Conservation (phyloP, 2,329 filamentous ascomycete genomes). For the Nemania sp. region DNA sequence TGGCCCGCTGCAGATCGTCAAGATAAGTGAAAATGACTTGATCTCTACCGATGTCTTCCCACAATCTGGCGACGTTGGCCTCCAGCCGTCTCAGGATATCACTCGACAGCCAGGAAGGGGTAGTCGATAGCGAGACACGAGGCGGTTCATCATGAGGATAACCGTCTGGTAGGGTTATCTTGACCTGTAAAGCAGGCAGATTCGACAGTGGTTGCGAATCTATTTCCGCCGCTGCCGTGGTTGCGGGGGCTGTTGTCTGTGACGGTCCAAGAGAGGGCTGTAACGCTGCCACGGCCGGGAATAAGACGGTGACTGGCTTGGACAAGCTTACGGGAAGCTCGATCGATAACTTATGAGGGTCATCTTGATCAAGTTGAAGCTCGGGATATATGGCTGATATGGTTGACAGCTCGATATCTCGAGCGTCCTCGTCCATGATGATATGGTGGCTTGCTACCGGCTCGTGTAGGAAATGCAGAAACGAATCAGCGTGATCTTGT, state of each 20-base stretch:
- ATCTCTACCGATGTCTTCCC: slow-evolving; percentile 65
- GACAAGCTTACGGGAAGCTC: slow-evolving; percentile 62
- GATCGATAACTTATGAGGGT: slow-evolving; percentile 57
- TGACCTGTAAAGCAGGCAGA: slow-evolving; percentile 61
- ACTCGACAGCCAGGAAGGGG: slow-evolving; percentile 61
- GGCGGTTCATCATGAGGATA: slow-evolving; percentile 63
- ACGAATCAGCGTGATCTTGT: slow-evolving; percentile 19
- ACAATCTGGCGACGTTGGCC: slow-evolving; percentile 56
- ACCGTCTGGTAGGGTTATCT: slow-evolving; percentile 58
- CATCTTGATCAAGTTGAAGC: slow-evolving; percentile 52
- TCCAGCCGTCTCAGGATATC: slow-evolving; percentile 55
- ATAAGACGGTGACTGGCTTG: slow-evolving; percentile 60
- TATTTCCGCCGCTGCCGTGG: slow-evolving; percentile 21
- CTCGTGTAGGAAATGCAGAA: slow-evolving; percentile 25
- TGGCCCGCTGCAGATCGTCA: slow-evolving; percentile 63
- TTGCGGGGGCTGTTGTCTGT: slow-evolving; percentile 15
- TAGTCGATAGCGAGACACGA: slow-evolving; percentile 54
- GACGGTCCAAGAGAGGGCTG: slow-evolving; percentile 29
- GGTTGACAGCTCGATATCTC: slow-evolving; percentile 62
- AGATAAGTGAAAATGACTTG: slow-evolving; percentile 66
- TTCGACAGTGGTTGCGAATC: slow-evolving; percentile 59
- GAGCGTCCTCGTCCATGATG: slow-evolving; percentile 50
- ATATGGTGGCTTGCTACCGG: slow-evolving; percentile 35
- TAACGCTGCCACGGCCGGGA: slow-evolving; percentile 53
- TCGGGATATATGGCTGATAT: slow-evolving; percentile 71